Evolutionary conservation across 495 filamentous ascomycete species (phyloP).

Genomic region (Annulohypoxylon nitens): DNA sequence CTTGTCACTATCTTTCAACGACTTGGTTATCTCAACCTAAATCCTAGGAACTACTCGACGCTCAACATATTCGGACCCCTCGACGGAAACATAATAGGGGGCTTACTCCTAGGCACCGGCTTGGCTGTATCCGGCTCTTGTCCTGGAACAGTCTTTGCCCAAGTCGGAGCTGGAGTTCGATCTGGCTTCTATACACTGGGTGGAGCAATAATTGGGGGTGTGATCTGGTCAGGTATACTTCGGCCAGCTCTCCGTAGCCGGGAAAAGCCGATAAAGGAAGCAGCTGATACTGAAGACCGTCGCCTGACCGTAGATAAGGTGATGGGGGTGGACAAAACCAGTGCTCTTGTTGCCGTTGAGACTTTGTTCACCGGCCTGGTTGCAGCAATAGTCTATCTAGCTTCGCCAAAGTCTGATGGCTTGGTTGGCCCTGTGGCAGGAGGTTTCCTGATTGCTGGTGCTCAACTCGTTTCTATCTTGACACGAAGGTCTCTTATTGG

Average conservation of each 20-base stretch:
- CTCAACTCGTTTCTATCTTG: constrained; percentile 62
- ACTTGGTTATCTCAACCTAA: constrained; percentile 51
- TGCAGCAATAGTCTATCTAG: constrained; percentile 45
- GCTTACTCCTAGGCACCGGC: constrained; percentile 65
- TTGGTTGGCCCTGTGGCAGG: constrained; percentile 57
- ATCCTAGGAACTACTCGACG: constrained; percentile 53
- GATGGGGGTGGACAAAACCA: constrained; percentile 48
- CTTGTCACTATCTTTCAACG: constrained; percentile 53
- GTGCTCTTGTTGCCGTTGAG: constrained; percentile 51
- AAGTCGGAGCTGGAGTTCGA: constrained; percentile 62
- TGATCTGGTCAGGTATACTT: constrained; percentile 55
- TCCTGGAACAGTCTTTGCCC: constrained; percentile 67
- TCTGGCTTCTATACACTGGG: constrained; percentile 59
- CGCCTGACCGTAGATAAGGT: constrained; percentile 52
- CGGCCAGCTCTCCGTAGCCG: constrained; percentile 34
- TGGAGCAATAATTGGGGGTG: constrained; percentile 60
- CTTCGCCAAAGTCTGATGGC: constrained; percentile 48
- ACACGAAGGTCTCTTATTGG: constrained; percentile 61
- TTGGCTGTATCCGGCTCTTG: constrained; percentile 70
- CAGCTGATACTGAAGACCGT: constrained; percentile 17
- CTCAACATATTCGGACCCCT: constrained; percentile 57
- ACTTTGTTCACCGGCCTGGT: constrained; percentile 48
- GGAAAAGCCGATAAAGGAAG: constrained; percentile 16
- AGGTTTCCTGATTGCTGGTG: constrained; percentile 63
- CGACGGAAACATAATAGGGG: constrained; percentile 70